Percentiles rank a stretch among this genome's conserved stretches.
These are phyloP conservation scores for Coriolopsis trogii DNA, from an alignment of 1,284 basidiomycete genomes.

Conservation along the genomic window DNA sequence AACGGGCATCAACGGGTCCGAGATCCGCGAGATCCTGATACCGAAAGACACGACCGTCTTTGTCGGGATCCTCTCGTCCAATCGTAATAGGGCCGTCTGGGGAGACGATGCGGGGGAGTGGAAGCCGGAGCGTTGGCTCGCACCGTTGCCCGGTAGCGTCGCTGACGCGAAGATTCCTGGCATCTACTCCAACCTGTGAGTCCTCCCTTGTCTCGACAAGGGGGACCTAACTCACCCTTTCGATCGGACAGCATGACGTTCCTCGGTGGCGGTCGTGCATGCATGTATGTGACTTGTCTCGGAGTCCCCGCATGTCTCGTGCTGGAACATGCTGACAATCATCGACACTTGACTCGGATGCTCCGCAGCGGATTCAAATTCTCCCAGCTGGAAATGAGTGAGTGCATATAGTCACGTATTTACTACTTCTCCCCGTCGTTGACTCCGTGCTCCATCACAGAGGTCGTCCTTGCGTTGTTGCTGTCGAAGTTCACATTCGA, in stretches of 20 bases:
- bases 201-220: neutral
- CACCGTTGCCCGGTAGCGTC: slow-evolving; percentile 15
- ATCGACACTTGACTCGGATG: no score
- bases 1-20: slow-evolving; percentile 9
- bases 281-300: slow-evolving; percentile 23
- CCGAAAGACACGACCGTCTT: slow-evolving; percentile 18
- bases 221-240: neutral
- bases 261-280: slow-evolving; percentile 12
- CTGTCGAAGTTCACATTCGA: neutral
- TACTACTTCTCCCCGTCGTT: neutral
- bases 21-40: slow-evolving; percentile 20
- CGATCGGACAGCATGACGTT: slow-evolving; percentile 19
- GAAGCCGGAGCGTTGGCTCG: slow-evolving; percentile 36
- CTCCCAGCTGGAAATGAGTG: slow-evolving; percentile 22
- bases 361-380: slow-evolving; percentile 20
- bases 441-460: neutral
- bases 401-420: no score
- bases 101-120: slow-evolving; percentile 32
- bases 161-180: slow-evolving; percentile 24
- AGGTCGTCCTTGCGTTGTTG: slow-evolving; percentile 18
- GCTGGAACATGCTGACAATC: no score
- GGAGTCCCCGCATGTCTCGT: no score
- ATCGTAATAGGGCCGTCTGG: slow-evolving; percentile 32
- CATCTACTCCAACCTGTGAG: slow-evolving; percentile 28
- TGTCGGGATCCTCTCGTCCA: slow-evolving; percentile 17